Percentiles rank a stretch among this genome's conserved stretches.
Evolutionary conservation across 208 protist genomes (phyloP).

Genomic region (Crithidia fasciculata): DNA sequence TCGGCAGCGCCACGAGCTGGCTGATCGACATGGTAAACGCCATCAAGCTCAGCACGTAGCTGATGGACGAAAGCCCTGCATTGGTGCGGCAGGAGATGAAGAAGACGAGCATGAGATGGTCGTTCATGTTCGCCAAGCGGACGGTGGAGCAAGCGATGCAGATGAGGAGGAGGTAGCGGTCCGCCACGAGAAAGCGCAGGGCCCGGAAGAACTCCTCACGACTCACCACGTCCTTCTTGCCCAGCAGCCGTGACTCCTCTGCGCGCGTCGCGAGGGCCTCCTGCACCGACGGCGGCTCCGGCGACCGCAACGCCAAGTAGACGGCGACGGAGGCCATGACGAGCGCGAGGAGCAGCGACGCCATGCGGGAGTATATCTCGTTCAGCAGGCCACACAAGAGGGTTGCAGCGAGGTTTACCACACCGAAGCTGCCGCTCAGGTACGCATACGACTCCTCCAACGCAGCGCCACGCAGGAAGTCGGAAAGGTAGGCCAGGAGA

Average conservation of each 20-base stretch:
- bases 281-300: slow-evolving; percentile 7
- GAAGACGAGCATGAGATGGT: slow-evolving; percentile 51
- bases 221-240: slow-evolving; percentile 8
- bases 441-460: slow-evolving; percentile 43
- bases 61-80: slow-evolving; percentile 40
- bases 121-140: slow-evolving; percentile 49
- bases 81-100: slow-evolving; percentile 46
- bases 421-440: slow-evolving; percentile 42
- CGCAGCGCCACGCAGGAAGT: slow-evolving; percentile 41
- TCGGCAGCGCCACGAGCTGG: slow-evolving; percentile 40
- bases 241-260: slow-evolving; percentile 1
- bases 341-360: slow-evolving; percentile 33
- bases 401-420: slow-evolving; percentile 35
- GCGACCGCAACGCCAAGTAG: slow-evolving; percentile 14
- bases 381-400: slow-evolving; percentile 45
- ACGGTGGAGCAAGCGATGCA: slow-evolving; percentile 30
- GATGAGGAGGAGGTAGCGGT: slow-evolving; percentile 16
- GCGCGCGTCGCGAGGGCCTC: not conserved
- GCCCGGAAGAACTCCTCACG: slow-evolving; percentile 14
- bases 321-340: slow-evolving; percentile 10
- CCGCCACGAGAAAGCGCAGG: slow-evolving; percentile 6
- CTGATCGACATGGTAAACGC: slow-evolving; percentile 30
- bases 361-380: slow-evolving; percentile 22
- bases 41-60: slow-evolving; percentile 35
- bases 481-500: slow-evolving; percentile 46